phyloP scores from a whole-genome alignment of 768 basidiomycete species.

The Podaxis carcinomalis region DNA sequence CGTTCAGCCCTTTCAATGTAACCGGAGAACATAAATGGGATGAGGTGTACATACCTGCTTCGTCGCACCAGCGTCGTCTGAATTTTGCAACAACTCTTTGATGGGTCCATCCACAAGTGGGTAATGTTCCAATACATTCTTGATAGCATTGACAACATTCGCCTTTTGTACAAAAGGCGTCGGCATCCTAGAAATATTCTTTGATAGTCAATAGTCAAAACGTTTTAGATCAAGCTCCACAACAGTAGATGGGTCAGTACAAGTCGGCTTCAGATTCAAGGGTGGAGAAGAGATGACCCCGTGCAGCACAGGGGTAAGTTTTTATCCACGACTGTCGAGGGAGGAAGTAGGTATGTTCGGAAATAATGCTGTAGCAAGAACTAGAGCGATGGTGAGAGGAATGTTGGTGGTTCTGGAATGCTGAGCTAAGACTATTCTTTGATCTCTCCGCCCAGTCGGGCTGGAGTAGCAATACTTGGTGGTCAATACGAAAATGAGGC shows the following conservation, averaged over 20 bases:
- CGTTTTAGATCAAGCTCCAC: not conserved
- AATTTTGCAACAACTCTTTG: conserved; percentile 43
- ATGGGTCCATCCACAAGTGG: conserved; percentile 39
- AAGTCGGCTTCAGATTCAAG: too few species aligned
- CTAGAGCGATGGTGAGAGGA: not conserved
- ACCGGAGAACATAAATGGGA: not conserved
- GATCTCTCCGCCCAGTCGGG: not conserved
- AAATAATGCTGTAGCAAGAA: not conserved
- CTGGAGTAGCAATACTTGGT: not conserved
- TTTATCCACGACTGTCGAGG: not conserved
- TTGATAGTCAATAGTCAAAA: not conserved
- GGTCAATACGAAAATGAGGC: not conserved
- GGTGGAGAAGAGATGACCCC: too few species aligned
- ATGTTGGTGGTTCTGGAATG: not conserved
- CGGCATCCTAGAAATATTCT: not conserved
- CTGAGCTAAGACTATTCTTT: not conserved
- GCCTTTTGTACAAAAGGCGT: not conserved
- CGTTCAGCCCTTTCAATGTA: not conserved
- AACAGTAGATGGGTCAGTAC: not conserved
- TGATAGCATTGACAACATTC: not conserved
- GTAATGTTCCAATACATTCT: conserved; percentile 33
- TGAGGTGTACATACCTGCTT: conserved; percentile 28
- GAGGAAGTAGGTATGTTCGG: not conserved
- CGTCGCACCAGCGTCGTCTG: conserved; percentile 42
- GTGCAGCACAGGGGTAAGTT: too few species aligned